Conservation (phyloP, 352 stramenopile genomes). For the Globisporangium ultimum region DNA sequence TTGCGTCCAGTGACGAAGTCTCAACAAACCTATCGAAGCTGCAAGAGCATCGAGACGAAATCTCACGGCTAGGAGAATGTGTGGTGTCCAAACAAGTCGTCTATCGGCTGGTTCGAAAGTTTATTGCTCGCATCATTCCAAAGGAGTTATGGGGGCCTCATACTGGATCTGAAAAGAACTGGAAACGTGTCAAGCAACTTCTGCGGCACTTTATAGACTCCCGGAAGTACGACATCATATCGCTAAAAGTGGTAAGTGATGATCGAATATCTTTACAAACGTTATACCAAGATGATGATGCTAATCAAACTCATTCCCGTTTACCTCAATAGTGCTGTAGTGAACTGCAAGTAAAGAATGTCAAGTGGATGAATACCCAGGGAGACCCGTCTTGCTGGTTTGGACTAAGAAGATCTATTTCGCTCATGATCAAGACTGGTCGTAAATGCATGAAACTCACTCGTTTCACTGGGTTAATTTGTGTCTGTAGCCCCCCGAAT, state of each 20-base stretch:
- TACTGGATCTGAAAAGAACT: slow-evolving; percentile 34
- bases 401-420: background rate
- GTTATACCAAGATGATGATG: background rate
- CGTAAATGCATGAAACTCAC: background rate
- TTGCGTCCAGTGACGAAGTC: background rate
- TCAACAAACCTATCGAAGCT: slow-evolving; percentile 25
- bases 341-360: slow-evolving; percentile 35
- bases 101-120: slow-evolving; percentile 44
- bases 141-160: slow-evolving; percentile 50
- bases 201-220: slow-evolving; percentile 44
- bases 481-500: slow-evolving; percentile 40
- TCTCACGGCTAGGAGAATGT: slow-evolving; percentile 38
- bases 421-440: too few relatives aligned
- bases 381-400: slow-evolving; percentile 28
- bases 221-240: slow-evolving; percentile 56
- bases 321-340: slow-evolving; percentile 21
- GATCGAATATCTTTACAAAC: background rate
- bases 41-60: slow-evolving; percentile 49
- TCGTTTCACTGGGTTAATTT: background rate
- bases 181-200: slow-evolving; percentile 44
- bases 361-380: slow-evolving; percentile 35
- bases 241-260: slow-evolving; percentile 49
- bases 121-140: slow-evolving; percentile 48
- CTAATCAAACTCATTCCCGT: background rate
- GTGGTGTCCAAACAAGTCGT: slow-evolving; percentile 42